phyloP scores from a whole-genome alignment of 495 filamentous ascomycete species.

The Clohesyomyces aquaticus region DNA sequence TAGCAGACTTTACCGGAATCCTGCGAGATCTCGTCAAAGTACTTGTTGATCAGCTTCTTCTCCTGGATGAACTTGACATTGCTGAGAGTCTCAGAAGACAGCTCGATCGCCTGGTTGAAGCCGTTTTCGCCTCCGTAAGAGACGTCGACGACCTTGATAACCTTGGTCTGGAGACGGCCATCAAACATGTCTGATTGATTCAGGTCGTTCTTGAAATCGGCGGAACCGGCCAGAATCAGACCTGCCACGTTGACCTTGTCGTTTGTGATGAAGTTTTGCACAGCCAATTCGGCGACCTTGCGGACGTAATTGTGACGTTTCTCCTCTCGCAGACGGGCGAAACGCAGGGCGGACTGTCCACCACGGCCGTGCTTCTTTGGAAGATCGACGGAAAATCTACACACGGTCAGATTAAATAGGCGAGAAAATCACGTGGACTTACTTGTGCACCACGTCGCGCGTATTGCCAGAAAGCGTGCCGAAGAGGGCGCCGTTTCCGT shows the following conservation, averaged over 20 bases:
- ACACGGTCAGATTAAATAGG: background rate
- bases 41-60: conserved; percentile 98
- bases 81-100: conserved; percentile 91
- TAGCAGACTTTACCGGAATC: conserved; percentile 96
- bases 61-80: conserved; percentile 99
- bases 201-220: conserved; percentile 99
- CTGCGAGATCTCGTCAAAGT: conserved; percentile 98
- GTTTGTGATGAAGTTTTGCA: conserved; percentile 96
- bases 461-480: conserved; percentile 97
- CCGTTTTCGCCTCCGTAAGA: conserved; percentile 99
- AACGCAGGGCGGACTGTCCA: conserved; percentile 98
- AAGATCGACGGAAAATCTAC: conserved; percentile 80
- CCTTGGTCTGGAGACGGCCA: conserved; percentile 83
- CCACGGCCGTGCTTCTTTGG: conserved; percentile 99
- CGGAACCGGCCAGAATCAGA: conserved; percentile 91
- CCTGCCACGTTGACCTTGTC: conserved; percentile 98
- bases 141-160: conserved; percentile 98
- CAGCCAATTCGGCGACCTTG: conserved; percentile 95
- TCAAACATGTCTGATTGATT: conserved; percentile 99
- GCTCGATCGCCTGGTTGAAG: conserved; percentile 98
- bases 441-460: conserved; percentile 91
- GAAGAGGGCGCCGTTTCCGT: conserved; percentile 96
- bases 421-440: background rate
- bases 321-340: conserved; percentile 98
- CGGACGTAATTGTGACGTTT: conserved; percentile 99